Evolutionary conservation across 768 basidiomycete species (phyloP), one percentile per base, ranked within the genome.

Genomic region (Lentinus tigrinus): DNA sequence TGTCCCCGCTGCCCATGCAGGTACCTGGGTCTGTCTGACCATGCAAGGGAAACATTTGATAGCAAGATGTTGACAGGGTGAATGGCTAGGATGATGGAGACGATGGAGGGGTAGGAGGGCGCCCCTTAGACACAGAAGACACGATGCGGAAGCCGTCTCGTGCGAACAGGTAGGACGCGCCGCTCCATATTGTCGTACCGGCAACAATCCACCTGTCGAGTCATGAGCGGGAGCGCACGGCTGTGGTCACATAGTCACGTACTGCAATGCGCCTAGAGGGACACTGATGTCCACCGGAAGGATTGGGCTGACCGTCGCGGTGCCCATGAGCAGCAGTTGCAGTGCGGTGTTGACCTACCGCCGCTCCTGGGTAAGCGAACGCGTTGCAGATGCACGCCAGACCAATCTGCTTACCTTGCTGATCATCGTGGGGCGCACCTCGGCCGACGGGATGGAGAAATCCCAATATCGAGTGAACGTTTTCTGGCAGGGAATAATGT

Each of bases 391-490:
- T 10, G 2, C 17, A 23, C 0, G 3, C 16, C 3, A 39, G 24
- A n/a, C n/a, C n/a, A 19, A 36, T 14, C 0, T 21, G 16, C 68
- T 50, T 47, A 89, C 92, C 79, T 96, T 98, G 78, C 93, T 96
- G 50, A 99, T 95, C n/a, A 73, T 74, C 11, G 97, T 98, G 0
- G 96, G 96, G 28, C 84, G 84, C 13, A 98, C 94, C 73, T 97
- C 95, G 1, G 94, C 96, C 1, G 95, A 96, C 1, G 97, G 94
- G 50, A 97, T 85, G 10, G 91, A 91, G 61, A 97, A 93, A 70
- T 98, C 92, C 92, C 95, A 99, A 73, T 98, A 99, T 34, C 97
- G 85, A 24, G 76, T 70, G 68, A 93, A 89, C 0, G 95, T 97
- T 93, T 93, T 92, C 91, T 95, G 71, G 10, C 43, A 16, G 10